phyloP scores from a whole-genome alignment of 805 yeast species.

The Priceomyces haplophilus region DNA sequence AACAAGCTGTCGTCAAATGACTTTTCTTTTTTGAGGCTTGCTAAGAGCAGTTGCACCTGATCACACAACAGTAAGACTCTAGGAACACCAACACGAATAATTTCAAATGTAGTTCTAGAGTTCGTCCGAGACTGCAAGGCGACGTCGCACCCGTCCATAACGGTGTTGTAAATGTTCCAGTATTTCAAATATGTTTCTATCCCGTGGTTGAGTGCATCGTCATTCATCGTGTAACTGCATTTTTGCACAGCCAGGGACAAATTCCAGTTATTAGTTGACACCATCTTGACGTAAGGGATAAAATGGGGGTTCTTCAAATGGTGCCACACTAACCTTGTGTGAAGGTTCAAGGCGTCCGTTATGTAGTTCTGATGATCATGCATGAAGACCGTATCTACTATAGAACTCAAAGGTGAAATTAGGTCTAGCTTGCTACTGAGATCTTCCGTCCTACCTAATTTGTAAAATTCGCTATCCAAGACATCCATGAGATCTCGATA shows the following conservation, averaged over 20 bases:
- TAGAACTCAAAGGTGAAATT: slow-evolving; percentile 6
- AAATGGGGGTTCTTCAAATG: slow-evolving; percentile 7
- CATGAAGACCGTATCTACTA: slow-evolving; percentile 1
- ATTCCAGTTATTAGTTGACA: slow-evolving; percentile 1
- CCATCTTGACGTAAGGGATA: not conserved
- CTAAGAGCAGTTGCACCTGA: not conserved
- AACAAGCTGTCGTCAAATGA: not conserved
- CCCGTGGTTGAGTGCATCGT: not conserved
- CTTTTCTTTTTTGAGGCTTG: not conserved
- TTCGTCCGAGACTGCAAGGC: no score
- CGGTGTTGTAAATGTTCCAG: not conserved
- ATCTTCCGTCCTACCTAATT: not conserved
- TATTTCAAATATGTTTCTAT: slow-evolving; percentile 1
- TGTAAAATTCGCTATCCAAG: not conserved
- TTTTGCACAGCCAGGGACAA: not conserved
- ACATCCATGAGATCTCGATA: not conserved
- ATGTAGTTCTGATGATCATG: slow-evolving; percentile 1
- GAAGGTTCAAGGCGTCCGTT: slow-evolving; percentile 4
- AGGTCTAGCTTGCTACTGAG: slow-evolving; percentile 3
- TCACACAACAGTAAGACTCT: not conserved
- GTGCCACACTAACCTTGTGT: slow-evolving; percentile 9
- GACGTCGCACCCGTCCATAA: no score
- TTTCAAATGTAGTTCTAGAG: not conserved
- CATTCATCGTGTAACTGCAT: not conserved
- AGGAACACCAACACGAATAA: not conserved